phyloP scores from a whole-genome alignment of 208 protist genomes.

The Acanthamoeba healyi region DNA sequence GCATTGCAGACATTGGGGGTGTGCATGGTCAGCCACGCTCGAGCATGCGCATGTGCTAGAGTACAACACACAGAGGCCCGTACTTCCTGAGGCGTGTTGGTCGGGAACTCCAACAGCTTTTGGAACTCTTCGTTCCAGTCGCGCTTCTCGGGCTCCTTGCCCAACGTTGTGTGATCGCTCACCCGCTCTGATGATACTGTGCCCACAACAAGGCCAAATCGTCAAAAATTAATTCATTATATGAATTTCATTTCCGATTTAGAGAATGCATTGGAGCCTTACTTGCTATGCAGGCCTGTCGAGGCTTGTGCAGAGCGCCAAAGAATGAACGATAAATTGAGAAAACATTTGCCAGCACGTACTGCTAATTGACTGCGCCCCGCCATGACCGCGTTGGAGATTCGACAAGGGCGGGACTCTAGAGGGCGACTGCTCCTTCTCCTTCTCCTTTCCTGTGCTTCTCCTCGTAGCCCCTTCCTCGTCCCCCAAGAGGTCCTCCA shows the following conservation, averaged over 20 bases:
- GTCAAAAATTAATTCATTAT: no score
- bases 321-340: no score
- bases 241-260: no score
- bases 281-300: no score
- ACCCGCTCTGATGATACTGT: background rate
- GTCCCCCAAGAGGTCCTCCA: no score
- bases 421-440: background rate
- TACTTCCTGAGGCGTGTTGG: slow-evolving; percentile 58
- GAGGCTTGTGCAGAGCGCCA: no score
- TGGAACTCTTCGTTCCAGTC: slow-evolving; percentile 74
- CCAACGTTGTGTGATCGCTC: background rate
- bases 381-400: background rate
- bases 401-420: background rate
- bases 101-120: slow-evolving; percentile 56
- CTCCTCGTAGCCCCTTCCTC: no score
- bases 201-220: background rate
- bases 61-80: background rate
- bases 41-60: background rate
- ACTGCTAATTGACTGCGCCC: background rate
- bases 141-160: background rate
- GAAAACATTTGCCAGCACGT: background rate
- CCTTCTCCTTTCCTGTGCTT: no score
- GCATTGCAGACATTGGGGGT: background rate
- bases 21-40: background rate
- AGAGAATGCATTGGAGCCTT: no score